phyloP scores from a whole-genome alignment of 164 flowering plant genomes.

The Berberis thunbergii region DNA sequence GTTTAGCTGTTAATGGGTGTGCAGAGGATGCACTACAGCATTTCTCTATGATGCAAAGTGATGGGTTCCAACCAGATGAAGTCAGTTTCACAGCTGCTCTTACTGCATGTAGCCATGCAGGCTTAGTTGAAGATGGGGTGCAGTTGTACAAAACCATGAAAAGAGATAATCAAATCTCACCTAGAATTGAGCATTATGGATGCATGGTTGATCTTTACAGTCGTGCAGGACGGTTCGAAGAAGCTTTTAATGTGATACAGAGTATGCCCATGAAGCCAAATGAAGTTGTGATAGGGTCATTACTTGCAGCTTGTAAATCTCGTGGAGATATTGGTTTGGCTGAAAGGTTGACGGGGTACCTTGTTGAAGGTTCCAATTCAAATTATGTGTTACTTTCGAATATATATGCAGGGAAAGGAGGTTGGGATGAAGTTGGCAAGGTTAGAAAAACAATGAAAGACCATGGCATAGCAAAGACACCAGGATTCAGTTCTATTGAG shows the following conservation, averaged over 20 bases:
- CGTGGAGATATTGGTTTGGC: slow-evolving; percentile 40
- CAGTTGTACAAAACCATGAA: slow-evolving; percentile 34
- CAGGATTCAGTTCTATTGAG: slow-evolving; percentile 52
- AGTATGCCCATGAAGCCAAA: slow-evolving; percentile 63
- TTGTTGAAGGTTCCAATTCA: slow-evolving; percentile 28
- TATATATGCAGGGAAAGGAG: slow-evolving; percentile 46
- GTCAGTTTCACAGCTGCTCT: slow-evolving; percentile 62
- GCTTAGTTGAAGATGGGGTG: slow-evolving; percentile 47
- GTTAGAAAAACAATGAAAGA: slow-evolving; percentile 48
- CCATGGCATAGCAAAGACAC: slow-evolving; percentile 42
- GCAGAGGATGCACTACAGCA: slow-evolving; percentile 41
- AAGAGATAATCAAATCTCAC: slow-evolving; percentile 26
- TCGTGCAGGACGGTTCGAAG: slow-evolving; percentile 49
- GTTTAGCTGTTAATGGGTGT: slow-evolving; percentile 50
- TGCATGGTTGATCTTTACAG: slow-evolving; percentile 18
- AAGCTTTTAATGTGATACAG: slow-evolving; percentile 36
- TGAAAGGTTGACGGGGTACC: slow-evolving; percentile 33
- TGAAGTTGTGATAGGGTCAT: slow-evolving; percentile 49
- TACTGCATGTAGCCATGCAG: slow-evolving; percentile 64
- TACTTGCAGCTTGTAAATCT: slow-evolving; percentile 52
- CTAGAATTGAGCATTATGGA: slow-evolving; percentile 51
- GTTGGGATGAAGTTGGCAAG: slow-evolving; percentile 49
- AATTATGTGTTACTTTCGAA: slow-evolving; percentile 54
- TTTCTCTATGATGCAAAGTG: slow-evolving; percentile 37
- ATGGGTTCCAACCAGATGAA: slow-evolving; percentile 48